Evolutionary conservation across 768 basidiomycete species (phyloP), one percentile per base, ranked within the genome.

Genomic region (Solioccasus polychromus): DNA sequence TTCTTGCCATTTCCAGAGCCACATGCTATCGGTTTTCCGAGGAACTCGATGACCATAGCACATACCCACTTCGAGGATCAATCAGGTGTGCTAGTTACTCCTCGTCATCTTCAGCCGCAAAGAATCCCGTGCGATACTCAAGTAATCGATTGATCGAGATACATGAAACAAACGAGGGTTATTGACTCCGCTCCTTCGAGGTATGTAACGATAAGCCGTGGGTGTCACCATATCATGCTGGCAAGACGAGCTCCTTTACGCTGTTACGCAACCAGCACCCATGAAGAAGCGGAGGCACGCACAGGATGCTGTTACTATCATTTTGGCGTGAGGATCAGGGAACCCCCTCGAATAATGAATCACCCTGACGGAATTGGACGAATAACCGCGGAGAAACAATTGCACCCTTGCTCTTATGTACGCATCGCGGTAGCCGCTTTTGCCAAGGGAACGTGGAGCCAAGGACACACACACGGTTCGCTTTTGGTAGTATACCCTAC

Each of bases 261-360:
- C 35, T 31, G 28, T 48, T 25, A 48, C 34, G 34, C 47, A 39
- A 51, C 35, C 35, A 17, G 8, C 28, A 57, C 31, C n/a, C 35
- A 32, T 29, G 18, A 37, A 14, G 32, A 42, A 25, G 47, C 22
- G 11, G 37, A 29, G 18, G 35, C 20, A 30, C 41, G 38, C 18
- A 18, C 19, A 26, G 18, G 10, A 17, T 41, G n/a, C 29, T 15
- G 26, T 34, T 32, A 23, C 37, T 42, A 31, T 39, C 30, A 37
- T 45, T 28, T 50, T 23, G 25, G 32, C 23, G 38, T 47, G 52
- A 49, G 55, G 55, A 59, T 59, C 48, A 43, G 47, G 59, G 48
- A 50, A 34, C 8, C 41, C 39, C 42, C 44, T 43, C 30, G 31
- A 41, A 35, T n/a, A 19, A 45, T 44, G 38, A 41, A 40, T 32